A percentile compares a stretch with the other conserved stretches of the same genome.
Conservation (phyloP, 192 early-diverging fungal genomes). For the Rhizophagus prolifer region DNA sequence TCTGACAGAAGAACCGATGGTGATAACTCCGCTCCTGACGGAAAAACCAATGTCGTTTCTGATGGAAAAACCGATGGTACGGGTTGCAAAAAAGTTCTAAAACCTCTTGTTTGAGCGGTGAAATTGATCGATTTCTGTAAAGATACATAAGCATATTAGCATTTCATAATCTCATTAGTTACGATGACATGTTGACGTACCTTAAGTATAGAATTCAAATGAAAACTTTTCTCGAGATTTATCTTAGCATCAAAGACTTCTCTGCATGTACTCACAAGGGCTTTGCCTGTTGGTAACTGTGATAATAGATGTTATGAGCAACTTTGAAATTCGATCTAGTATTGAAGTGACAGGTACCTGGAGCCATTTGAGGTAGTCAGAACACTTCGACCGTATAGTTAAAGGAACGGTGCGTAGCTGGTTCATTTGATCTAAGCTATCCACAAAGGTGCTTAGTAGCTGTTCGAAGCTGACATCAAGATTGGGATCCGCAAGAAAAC, state of each 20-base stretch:
- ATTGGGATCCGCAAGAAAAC: not conserved
- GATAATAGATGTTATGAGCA: constrained; percentile 29
- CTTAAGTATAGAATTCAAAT: constrained; percentile 19
- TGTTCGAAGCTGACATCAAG: constrained; percentile 14
- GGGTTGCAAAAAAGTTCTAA: not conserved
- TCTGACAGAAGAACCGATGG: too few species aligned
- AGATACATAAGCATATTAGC: constrained; percentile 10
- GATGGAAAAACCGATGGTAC: too few species aligned
- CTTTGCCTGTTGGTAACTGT: constrained; percentile 15
- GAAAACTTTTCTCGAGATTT: not conserved
- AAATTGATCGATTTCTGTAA: constrained; percentile 25
- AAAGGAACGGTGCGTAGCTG: constrained; percentile 4
- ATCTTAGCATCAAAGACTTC: constrained; percentile 20
- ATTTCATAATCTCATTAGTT: constrained; percentile 15
- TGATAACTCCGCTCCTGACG: too few species aligned
- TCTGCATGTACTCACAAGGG: not conserved
- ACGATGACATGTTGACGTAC: constrained; percentile 16
- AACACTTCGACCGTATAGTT: constrained; percentile 13
- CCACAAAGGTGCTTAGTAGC: constrained; percentile 8
- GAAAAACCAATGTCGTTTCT: too few species aligned
- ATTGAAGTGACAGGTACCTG: not conserved
- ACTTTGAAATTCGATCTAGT: constrained; percentile 6
- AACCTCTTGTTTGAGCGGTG: not conserved
- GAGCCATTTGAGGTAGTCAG: constrained; percentile 5
- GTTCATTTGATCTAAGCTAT: constrained; percentile 24